Evolutionary conservation across 2,329 filamentous ascomycete species (phyloP), one percentile per base, ranked within the genome.

Genomic region (Colletotrichum kahawae): DNA sequence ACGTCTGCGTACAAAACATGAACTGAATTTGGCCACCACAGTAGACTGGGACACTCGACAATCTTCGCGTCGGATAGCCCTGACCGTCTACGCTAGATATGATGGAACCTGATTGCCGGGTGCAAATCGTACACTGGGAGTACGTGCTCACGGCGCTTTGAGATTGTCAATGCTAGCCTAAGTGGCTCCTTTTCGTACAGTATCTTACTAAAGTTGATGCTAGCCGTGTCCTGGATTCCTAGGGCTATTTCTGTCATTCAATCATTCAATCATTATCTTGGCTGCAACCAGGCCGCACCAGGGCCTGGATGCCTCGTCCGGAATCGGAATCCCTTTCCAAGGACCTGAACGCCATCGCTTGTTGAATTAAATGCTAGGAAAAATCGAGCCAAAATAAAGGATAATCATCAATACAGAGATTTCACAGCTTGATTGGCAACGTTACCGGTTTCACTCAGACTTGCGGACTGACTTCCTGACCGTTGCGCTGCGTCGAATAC

Each of bases 401-500:
- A 33, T 21, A 51, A 21, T 13, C 10, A 51, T 51, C 16, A 51
- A 21, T 21, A 21, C n/a, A 51, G 12, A 21, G 10, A n/a, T 51
- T 51, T 21, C n/a, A 21, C n/a, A 12, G n/a, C n/a, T 21, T n/a
- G 43, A 13, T 51, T 21, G 43, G 12, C 10, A 51, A 51, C 12
- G 21, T 51, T 54, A 76, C 60, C 74, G 67, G 10, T 67, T 60
- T 70, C 74, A 74, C 54, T 75, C 73, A 14, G 73, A 64, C 48
- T 72, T 75, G 56, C 73, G 69, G 29, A 86, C 82, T 16, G 86
- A 85, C 78, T 85, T 87, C 67, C 86, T 86, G 68, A 90, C 90
- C 68, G 95, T 98, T 79, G 97, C 95, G 85, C 95, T 98, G 77
- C 95, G 90, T 77, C 95, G 90, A 78, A 98, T 95, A 87, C 95